Conservation (phyloP, 768 basidiomycete species). For the Podaxis sp. region DNA sequence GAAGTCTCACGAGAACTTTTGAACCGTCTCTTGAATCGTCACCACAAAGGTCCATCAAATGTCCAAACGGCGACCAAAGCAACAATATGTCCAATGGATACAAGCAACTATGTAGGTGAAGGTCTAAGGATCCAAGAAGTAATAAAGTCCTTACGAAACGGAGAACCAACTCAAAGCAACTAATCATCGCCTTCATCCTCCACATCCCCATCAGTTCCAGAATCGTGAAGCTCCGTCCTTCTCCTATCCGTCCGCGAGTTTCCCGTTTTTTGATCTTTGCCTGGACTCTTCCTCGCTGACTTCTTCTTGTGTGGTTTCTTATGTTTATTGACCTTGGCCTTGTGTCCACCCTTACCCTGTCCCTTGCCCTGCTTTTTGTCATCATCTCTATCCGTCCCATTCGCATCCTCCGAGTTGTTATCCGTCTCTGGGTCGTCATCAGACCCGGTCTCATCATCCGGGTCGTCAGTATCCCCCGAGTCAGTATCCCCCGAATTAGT, state of each 20-base stretch:
- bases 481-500: neutral
- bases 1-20: too few relatives aligned
- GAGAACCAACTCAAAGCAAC: neutral
- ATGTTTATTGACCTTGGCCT: too few relatives aligned
- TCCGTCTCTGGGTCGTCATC: constrained; percentile 3
- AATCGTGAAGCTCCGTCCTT: neutral
- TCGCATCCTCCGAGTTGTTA: neutral
- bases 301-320: too few relatives aligned
- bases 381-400: constrained; percentile 1
- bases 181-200: neutral
- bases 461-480: neutral
- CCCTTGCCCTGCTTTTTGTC: neutral
- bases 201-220: neutral
- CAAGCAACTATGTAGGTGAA: too few relatives aligned
- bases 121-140: too few relatives aligned
- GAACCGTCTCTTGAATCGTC: too few relatives aligned
- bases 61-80: too few relatives aligned
- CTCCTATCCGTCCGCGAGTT: neutral
- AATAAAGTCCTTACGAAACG: neutral
- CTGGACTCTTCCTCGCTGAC: neutral
- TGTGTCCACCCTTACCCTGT: too few relatives aligned
- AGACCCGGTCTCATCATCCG: neutral
- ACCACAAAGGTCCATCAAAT: too few relatives aligned
- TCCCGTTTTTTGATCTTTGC: neutral
- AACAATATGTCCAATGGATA: too few relatives aligned